These are phyloP conservation scores for Pestalotiopsis sp. DNA, from an alignment of 2,329 filamentous ascomycete species.

Conservation along the genomic window DNA sequence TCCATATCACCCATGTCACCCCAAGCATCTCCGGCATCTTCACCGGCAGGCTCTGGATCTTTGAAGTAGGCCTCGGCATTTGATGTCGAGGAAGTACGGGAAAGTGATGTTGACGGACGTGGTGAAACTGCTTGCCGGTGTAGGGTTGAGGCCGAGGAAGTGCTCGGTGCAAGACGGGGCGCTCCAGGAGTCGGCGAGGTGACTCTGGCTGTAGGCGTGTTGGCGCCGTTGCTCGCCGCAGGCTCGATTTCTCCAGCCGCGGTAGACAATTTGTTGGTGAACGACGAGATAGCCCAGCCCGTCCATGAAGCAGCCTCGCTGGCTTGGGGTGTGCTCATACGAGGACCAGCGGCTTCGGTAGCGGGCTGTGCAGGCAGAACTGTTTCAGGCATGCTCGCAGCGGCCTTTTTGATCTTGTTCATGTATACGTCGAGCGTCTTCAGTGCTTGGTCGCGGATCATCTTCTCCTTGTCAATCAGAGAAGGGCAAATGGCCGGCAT, in stretches of 20 bases:
- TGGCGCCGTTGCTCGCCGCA: slow-evolving; percentile 42
- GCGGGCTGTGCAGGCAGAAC: slow-evolving; percentile 67
- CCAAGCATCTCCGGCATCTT: slow-evolving; percentile 72
- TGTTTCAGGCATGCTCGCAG: slow-evolving; percentile 77
- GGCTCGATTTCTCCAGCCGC: slow-evolving; percentile 85
- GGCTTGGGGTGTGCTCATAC: slow-evolving; percentile 78
- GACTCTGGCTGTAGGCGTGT: slow-evolving; percentile 29
- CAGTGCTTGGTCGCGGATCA: slow-evolving; percentile 87
- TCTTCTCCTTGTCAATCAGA: slow-evolving; percentile 92
- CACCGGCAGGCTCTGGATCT: slow-evolving; percentile 50
- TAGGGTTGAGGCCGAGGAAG: slow-evolving; percentile 57
- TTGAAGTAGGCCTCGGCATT: slow-evolving; percentile 40
- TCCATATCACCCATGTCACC: slow-evolving; percentile 63
- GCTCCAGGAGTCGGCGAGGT: slow-evolving; percentile 43
- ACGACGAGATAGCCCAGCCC: slow-evolving; percentile 97
- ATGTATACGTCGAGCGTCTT: slow-evolving; percentile 89
- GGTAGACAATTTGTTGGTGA: slow-evolving; percentile 88
- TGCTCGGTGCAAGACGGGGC: slow-evolving; percentile 36
- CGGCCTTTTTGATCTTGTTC: slow-evolving; percentile 76
- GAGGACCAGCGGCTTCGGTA: slow-evolving; percentile 54
- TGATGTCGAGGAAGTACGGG: slow-evolving; percentile 50
- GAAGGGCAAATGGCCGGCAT: slow-evolving; percentile 82
- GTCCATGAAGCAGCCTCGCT: slow-evolving; percentile 71
- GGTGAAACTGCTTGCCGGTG: slow-evolving; percentile 64
- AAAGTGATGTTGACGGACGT: slow-evolving; percentile 39